phyloP scores from a whole-genome alignment of 176 grass and related monocot genomes.

The Pharus latifolius region DNA sequence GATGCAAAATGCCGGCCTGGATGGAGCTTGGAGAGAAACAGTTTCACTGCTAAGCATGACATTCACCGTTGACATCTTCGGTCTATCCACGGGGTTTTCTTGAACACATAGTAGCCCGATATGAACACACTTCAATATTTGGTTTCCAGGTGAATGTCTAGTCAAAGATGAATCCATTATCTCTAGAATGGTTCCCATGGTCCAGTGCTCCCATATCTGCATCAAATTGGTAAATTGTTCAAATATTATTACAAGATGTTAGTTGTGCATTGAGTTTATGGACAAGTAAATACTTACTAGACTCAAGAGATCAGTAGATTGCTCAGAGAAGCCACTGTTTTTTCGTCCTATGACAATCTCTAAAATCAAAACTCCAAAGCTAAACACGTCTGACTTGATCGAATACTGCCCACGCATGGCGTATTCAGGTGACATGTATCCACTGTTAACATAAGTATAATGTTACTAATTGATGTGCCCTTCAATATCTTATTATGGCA shows the following conservation, averaged over 20 bases:
- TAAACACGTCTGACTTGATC: conserved; percentile 65
- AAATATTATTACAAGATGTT: background rate
- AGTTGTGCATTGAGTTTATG: background rate
- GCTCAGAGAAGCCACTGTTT: conserved; percentile 26
- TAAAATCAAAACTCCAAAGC: conserved; percentile 57
- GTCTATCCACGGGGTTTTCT: conserved; percentile 41
- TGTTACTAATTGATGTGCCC: background rate
- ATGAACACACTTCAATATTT: conserved; percentile 43
- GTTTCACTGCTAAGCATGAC: conserved; percentile 58
- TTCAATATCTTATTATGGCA: background rate
- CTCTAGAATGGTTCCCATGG: conserved; percentile 22
- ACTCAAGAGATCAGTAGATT: conserved; percentile 39
- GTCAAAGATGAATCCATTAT: conserved; percentile 34
- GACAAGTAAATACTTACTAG: conserved; percentile 29
- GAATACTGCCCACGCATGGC: conserved; percentile 65
- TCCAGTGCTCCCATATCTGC: conserved; percentile 70
- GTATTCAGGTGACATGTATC: conserved; percentile 50
- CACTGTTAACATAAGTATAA: conserved; percentile 16
- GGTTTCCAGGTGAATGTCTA: conserved; percentile 23
- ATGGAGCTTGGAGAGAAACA: conserved; percentile 38
- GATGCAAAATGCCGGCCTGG: conserved; percentile 40
- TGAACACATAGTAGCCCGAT: conserved; percentile 71
- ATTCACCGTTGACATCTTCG: conserved; percentile 46
- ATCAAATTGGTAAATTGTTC: background rate
- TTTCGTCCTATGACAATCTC: conserved; percentile 58